Percentiles rank a stretch among this genome's conserved stretches.
phyloP scores from a whole-genome alignment of 2,329 filamentous ascomycete species.

The Fusarium ramigenum region DNA sequence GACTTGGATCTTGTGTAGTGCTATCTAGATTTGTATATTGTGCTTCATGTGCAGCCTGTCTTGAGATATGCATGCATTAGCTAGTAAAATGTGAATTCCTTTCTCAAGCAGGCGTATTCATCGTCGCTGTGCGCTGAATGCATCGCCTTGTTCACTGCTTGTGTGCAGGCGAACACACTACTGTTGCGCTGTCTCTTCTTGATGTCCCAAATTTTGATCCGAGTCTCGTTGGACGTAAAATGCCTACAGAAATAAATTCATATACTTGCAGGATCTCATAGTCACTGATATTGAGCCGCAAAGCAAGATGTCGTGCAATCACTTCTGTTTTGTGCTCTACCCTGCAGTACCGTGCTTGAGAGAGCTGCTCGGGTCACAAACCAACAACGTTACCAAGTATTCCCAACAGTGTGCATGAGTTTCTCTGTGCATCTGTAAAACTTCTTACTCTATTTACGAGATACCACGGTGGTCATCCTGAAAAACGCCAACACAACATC shows the following conservation, averaged over 20 bases:
- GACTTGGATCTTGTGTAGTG: background rate
- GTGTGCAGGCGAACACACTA: rapidly evolving
- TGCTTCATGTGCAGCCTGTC: no score
- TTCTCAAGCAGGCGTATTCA: background rate
- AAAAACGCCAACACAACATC: rapidly evolving
- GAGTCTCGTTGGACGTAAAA: no score
- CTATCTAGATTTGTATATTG: no score
- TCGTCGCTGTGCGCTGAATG: rapidly evolving
- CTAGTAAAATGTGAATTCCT: background rate
- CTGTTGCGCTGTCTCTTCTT: no score
- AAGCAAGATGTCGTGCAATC: no score
- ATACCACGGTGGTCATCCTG: rapidly evolving
- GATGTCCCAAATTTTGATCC: no score
- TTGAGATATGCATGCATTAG: background rate
- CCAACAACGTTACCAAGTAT: rapidly evolving
- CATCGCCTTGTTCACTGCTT: rapidly evolving
- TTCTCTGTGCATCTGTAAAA: no score
- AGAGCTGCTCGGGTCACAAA: no score
- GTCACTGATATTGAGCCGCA: rapidly evolving
- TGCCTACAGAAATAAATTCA: no score
- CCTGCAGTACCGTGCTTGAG: background rate
- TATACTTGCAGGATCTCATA: no score
- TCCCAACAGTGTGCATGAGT: background rate
- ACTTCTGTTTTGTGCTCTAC: background rate
- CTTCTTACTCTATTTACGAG: rapidly evolving